Evolutionary conservation across 192 early-diverging fungal species (phyloP).

Genomic region (Chytriomyces confervae): DNA sequence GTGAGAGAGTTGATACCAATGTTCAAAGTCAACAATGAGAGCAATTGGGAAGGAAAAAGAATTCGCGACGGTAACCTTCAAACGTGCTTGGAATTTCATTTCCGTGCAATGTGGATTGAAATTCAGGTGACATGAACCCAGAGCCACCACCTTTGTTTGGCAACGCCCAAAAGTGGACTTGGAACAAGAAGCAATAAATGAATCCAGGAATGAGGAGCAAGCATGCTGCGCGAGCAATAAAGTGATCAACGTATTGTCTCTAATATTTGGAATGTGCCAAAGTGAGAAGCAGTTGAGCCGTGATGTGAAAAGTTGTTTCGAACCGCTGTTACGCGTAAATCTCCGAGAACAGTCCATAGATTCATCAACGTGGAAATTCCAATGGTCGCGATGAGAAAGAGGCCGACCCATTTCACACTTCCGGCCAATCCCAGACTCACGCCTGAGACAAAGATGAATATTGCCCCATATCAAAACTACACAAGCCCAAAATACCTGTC

Average conservation of each 20-base stretch:
- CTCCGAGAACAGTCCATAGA: constrained; percentile 56
- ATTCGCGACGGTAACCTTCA: not conserved
- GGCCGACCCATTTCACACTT: constrained; percentile 64
- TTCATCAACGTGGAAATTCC: constrained; percentile 55
- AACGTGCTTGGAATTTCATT: constrained; percentile 46
- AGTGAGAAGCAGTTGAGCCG: not conserved
- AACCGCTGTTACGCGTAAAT: constrained; percentile 35
- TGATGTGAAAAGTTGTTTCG: not conserved
- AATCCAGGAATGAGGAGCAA: constrained; percentile 55
- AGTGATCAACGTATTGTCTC: constrained; percentile 47
- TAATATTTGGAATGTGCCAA: not conserved
- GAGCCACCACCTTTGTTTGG: constrained; percentile 45
- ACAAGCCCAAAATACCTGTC: constrained; percentile 47
- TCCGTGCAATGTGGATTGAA: constrained; percentile 56
- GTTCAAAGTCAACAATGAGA: constrained; percentile 4
- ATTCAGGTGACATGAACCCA: constrained; percentile 62
- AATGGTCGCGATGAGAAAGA: constrained; percentile 59
- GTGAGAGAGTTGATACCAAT: not conserved
- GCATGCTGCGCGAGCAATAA: constrained; percentile 53
- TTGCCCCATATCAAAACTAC: constrained; percentile 42
- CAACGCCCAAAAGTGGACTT: constrained; percentile 56
- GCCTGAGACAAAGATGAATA: constrained; percentile 28
- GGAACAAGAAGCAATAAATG: constrained; percentile 55
- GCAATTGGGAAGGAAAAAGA: not conserved
- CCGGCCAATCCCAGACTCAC: constrained; percentile 52